A percentile compares a stretch with the other conserved stretches of the same genome.
Conservation (phyloP, 129 eudicot genomes). For the Lactuca sativa region DNA sequence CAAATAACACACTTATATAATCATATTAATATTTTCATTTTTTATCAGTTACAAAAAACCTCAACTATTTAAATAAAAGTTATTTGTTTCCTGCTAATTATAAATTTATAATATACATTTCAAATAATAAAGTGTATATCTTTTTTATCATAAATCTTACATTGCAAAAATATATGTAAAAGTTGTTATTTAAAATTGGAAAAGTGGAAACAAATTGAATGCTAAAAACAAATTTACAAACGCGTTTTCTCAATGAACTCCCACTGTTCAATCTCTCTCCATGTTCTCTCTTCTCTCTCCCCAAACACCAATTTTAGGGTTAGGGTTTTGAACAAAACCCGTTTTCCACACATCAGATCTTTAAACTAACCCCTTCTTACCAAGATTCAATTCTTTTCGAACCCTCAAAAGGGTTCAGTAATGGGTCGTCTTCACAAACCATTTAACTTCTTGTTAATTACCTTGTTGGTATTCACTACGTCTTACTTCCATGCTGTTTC, state of each 20-base stretch:
- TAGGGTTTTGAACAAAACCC: slow-evolving; percentile 50
- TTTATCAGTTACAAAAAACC: too few relatives aligned
- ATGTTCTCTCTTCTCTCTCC: slow-evolving; percentile 32
- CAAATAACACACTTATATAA: too few relatives aligned
- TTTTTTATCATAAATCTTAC: not conserved
- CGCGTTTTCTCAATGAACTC: slow-evolving; percentile 58
- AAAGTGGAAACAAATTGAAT: slow-evolving; percentile 16
- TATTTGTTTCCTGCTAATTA: too few relatives aligned
- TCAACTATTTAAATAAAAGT: too few relatives aligned
- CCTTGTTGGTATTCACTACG: slow-evolving; percentile 35
- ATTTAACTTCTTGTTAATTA: slow-evolving; percentile 39
- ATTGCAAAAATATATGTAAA: not conserved
- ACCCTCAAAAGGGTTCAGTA: slow-evolving; percentile 52
- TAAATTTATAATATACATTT: too few relatives aligned
- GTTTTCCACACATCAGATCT: slow-evolving; percentile 21
- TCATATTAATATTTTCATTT: too few relatives aligned
- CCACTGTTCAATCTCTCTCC: slow-evolving; percentile 41
- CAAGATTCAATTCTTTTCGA: slow-evolving; percentile 23
- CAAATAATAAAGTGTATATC: too few relatives aligned
- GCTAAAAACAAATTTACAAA: slow-evolving; percentile 32
- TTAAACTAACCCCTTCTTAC: slow-evolving; percentile 1
- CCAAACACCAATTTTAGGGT: slow-evolving; percentile 45
- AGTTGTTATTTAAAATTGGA: not conserved
- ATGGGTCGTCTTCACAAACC: slow-evolving; percentile 61
- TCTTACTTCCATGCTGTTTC: slow-evolving; percentile 28